Percentiles rank a stretch among this genome's conserved stretches.
Evolutionary conservation across 2,329 filamentous ascomycete species (phyloP).

Genomic region (Mycosphaerella sp.): DNA sequence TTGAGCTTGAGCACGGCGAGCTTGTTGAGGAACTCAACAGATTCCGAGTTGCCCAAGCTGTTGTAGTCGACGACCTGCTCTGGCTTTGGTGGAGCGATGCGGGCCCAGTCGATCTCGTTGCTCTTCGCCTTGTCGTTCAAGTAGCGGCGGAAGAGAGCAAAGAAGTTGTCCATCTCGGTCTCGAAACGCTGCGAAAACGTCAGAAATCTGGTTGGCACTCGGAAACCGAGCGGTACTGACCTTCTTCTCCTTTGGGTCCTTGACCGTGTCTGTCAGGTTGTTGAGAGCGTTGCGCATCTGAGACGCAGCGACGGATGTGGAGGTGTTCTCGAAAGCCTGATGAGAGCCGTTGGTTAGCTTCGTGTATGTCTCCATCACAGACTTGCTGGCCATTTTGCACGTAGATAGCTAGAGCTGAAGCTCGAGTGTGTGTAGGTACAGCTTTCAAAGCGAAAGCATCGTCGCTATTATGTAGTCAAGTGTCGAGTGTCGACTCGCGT

Average conservation of each 20-base stretch:
- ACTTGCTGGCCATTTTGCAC: no score
- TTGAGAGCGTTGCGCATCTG: constrained; percentile 99
- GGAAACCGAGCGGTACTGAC: constrained; percentile 43
- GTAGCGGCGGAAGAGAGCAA: constrained; percentile 95
- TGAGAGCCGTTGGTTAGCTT: no score
- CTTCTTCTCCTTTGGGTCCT: constrained; percentile 71
- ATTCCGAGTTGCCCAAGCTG: constrained; percentile 79
- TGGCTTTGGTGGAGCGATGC: constrained; percentile 86
- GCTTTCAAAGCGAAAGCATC: no score
- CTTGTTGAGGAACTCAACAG: constrained; percentile 92
- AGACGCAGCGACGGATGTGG: constrained; percentile 92
- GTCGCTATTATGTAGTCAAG: no score
- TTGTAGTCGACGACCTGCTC: constrained; percentile 95
- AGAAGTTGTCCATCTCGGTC: constrained; percentile 99
- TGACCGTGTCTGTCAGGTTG: constrained; percentile 81
- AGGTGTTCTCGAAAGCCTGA: constrained; percentile 98
- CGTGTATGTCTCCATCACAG: no score
- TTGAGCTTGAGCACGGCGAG: constrained; percentile 98
- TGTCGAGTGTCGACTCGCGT: no score
- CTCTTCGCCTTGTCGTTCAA: constrained; percentile 99
- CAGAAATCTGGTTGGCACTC: constrained; percentile 2
- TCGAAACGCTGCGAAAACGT: constrained; percentile 64
- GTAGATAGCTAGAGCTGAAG: no score
- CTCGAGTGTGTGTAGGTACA: no score
- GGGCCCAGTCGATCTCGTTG: constrained; percentile 92